Base-by-base conservation (phyloP, 169 alveolate species). In the Cryptosporidium parvum region DNA sequence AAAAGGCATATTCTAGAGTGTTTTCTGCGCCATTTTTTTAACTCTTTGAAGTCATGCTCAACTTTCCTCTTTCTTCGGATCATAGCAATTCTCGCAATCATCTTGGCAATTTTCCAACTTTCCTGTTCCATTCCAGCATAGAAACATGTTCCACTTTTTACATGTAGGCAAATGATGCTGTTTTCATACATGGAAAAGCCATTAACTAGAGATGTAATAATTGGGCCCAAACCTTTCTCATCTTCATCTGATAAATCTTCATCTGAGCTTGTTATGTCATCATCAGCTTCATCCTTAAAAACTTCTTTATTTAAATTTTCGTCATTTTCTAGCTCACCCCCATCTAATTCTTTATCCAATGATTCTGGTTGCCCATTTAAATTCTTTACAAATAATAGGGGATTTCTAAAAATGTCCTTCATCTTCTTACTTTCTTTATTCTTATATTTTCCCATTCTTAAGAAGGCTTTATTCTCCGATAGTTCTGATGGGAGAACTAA, bases 111-210 rank as follows among this genome's bases (percentile, higher is more conserved):
- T 52, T 91, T 85, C 95, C 95, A 93, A 85, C 93, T 85, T 68
- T 93, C 95, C 14, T 85, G 72, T 61, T 93, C 95, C 94, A 93
- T 93, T 75, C 92, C 94, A 45, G 95, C 95, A 58, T 91, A 93
- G 44, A 93, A 93, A 37, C 93, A 86, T 5, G 95, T 93, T 65
- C 95, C 94, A 10, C 92, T 85, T 45, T 92, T 89, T n/a, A 93
- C 95, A 59, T 92, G 95, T 45, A 93, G 42, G 45, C 92, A 80
- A 37, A 93, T 91, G 23, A 92, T 91, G 8, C 94, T 89, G 61
- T 92, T 87, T 51, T 93, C 95, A 75, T 89, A 91, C 73, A 92
- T 85, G 33, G 95, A 85, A 42, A 91, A 93, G n/a, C 95, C 95
- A 68, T 93, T 91, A 35, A 93, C 92, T 44, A 93, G 70, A 3